A percentile compares a stretch with the other conserved stretches of the same genome.
These are phyloP conservation scores for Clavariopsis aquatica DNA, from an alignment of 495 filamentous ascomycete species.

Conservation along the genomic window DNA sequence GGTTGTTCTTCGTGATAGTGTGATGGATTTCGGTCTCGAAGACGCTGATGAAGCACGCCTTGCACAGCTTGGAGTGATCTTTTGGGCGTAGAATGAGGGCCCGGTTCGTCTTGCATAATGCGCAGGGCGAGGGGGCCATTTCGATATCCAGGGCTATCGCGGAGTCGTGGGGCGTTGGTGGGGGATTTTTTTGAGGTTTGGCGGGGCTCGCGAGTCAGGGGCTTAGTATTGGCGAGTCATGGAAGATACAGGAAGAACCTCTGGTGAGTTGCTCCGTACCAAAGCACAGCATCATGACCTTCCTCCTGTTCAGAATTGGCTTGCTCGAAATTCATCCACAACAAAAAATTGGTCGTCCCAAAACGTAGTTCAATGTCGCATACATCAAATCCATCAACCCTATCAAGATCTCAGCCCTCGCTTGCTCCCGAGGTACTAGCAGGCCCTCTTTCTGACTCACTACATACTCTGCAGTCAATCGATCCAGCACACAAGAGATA, in stretches of 20 bases:
- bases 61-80: conserved; percentile 89
- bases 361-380: no score
- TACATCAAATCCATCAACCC: no score
- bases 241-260: background rate
- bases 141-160: background rate
- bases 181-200: background rate
- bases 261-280: background rate
- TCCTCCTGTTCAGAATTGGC: background rate
- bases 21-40: conserved; percentile 95
- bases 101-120: conserved; percentile 70
- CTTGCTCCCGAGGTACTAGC: no score
- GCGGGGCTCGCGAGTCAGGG: conserved; percentile 14
- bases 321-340: background rate
- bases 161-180: background rate
- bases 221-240: conserved; percentile 20
- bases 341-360: no score
- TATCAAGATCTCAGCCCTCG: no score
- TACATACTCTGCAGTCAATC: no score
- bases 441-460: background rate
- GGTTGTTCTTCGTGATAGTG: conserved; percentile 73
- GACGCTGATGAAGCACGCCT: conserved; percentile 75
- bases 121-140: conserved; percentile 59
- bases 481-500: no score
- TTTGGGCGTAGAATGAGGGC: conserved; percentile 92
- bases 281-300: background rate